Conservation (phyloP, 2,329 filamentous ascomycete genomes). For the Thelonectria rubi region DNA sequence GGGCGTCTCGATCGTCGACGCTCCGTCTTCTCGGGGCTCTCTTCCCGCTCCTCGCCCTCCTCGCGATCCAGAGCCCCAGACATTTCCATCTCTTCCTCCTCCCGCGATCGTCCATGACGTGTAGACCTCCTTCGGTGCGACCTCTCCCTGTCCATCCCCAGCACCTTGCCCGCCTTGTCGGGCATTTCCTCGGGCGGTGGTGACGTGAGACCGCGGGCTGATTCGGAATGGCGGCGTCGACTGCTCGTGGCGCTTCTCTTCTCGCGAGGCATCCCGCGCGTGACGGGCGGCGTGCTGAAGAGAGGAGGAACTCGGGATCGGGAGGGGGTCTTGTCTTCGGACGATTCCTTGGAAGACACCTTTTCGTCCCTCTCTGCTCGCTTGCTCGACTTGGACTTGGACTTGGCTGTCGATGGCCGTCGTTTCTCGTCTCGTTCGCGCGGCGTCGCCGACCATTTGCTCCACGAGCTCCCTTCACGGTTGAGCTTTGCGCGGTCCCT, state of each 20-base stretch:
- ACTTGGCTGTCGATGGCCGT: constrained; percentile 68
- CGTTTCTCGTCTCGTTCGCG: constrained; percentile 54
- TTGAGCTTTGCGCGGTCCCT: constrained; percentile 82
- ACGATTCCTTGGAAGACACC: constrained; percentile 72
- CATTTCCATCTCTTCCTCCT: constrained; percentile 59
- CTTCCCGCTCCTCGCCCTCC: constrained; percentile 29
- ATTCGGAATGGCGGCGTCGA: constrained; percentile 73
- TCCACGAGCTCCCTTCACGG: constrained; percentile 78
- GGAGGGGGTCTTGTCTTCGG: constrained; percentile 71
- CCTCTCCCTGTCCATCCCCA: constrained; percentile 62
- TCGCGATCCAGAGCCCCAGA: constrained; percentile 52
- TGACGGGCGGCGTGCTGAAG: constrained; percentile 73
- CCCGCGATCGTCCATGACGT: constrained; percentile 51
- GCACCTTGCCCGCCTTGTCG: constrained; percentile 80
- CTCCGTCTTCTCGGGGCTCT: constrained; percentile 42
- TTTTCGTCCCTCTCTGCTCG: constrained; percentile 71
- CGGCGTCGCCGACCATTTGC: constrained; percentile 72
- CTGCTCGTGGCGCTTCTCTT: constrained; percentile 65
- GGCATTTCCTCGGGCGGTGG: constrained; percentile 69
- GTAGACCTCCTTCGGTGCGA: constrained; percentile 52
- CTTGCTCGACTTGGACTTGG: constrained; percentile 66
- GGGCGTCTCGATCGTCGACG: constrained; percentile 46
- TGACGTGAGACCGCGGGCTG: constrained; percentile 72
- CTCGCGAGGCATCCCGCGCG: constrained; percentile 75
- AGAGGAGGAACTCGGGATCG: constrained; percentile 68